phyloP scores from a whole-genome alignment of 495 filamentous ascomycete genomes.

The Penicillium verhagenii region DNA sequence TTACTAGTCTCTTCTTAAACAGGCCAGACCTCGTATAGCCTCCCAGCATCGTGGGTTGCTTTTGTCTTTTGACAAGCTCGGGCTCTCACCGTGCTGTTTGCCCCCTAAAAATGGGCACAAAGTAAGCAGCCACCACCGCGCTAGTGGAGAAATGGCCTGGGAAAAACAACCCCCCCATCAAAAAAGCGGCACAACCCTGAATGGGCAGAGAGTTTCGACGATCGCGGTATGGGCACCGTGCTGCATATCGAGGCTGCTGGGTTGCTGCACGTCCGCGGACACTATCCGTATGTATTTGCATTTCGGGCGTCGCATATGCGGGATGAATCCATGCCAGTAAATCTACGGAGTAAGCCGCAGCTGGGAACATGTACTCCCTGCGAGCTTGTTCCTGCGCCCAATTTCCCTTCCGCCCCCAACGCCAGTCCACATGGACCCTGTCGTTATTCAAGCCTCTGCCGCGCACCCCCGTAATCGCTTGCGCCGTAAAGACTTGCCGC shows the following conservation, averaged over 20 bases:
- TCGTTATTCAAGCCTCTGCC: too few relatives aligned
- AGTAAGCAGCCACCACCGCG: not conserved
- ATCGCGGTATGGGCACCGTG: not conserved
- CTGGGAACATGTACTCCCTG: too few relatives aligned
- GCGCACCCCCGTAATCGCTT: too few relatives aligned
- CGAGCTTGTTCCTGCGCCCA: too few relatives aligned
- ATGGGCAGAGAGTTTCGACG: not conserved
- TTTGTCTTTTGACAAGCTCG: not conserved
- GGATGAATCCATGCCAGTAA: too few relatives aligned
- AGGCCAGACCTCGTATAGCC: not conserved
- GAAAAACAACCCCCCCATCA: too few relatives aligned
- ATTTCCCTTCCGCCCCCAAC: too few relatives aligned
- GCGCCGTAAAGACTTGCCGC: too few relatives aligned
- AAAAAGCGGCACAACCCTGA: not conserved
- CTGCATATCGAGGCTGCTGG: not conserved
- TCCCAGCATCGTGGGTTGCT: not conserved
- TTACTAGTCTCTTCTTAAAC: not conserved
- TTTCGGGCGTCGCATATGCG: not conserved
- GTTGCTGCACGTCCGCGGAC: not conserved
- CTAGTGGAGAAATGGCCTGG: not conserved
- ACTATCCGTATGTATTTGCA: too few relatives aligned
- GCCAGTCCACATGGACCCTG: too few relatives aligned
- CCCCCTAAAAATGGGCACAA: not conserved
- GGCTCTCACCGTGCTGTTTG: not conserved
- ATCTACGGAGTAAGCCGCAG: too few relatives aligned